phyloP scores from a whole-genome alignment of 176 grass and related monocot genomes.

The Luzula sylvatica region DNA sequence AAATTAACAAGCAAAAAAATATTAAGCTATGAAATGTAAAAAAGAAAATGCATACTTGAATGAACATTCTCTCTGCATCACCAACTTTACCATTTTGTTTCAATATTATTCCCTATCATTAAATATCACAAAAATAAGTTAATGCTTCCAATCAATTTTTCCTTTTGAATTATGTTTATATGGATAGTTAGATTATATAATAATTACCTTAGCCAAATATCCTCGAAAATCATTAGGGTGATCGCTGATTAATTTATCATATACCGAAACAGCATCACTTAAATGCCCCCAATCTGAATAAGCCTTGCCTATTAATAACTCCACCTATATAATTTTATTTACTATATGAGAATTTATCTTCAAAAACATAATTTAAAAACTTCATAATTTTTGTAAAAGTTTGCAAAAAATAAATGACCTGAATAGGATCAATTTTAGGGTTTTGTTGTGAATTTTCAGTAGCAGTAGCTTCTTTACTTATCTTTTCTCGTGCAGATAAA shows the following conservation, averaged over 20 bases:
- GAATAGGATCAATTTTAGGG: constrained; percentile 62
- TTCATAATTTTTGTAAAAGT: neutral
- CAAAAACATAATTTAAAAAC: neutral
- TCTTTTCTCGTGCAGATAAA: constrained; percentile 51
- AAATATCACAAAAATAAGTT: constrained; percentile 16
- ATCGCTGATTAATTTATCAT: constrained; percentile 73
- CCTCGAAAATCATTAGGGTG: constrained; percentile 89
- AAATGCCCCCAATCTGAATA: constrained; percentile 88
- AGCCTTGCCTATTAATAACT: constrained; percentile 83
- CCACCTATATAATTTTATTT: constrained; percentile 33
- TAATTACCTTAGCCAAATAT: constrained; percentile 78
- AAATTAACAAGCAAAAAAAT: neutral
- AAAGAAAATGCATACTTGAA: constrained; percentile 66
- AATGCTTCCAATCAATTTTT: neutral
- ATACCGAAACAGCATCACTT: constrained; percentile 78
- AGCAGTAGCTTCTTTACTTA: constrained; percentile 40
- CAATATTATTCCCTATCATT: constrained; percentile 65
- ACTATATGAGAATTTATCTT: neutral
- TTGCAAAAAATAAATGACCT: constrained; percentile 42
- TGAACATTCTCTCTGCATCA: constrained; percentile 94
- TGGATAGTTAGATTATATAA: no score
- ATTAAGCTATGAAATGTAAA: neutral
- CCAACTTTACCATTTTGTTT: constrained; percentile 83
- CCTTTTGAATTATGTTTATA: no score
- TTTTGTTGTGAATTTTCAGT: constrained; percentile 25